Percentiles rank a stretch among this genome's conserved stretches.
Evolutionary conservation across 805 yeast species (phyloP).

Genomic region (Dipodascus geniculatus): DNA sequence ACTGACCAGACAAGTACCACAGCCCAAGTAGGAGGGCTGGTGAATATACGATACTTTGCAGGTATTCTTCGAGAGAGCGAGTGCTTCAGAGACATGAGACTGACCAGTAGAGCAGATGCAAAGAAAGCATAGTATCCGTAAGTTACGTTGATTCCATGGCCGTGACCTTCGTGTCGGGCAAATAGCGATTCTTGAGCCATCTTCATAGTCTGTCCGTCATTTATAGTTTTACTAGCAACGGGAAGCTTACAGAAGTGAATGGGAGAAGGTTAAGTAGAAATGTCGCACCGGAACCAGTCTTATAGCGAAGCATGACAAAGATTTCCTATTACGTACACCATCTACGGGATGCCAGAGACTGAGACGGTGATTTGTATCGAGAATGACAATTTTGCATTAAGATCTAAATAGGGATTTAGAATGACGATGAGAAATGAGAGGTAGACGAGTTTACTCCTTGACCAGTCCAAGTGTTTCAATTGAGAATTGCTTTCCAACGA

Average conservation of each 20-base stretch:
- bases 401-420: not conserved
- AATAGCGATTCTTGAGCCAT: not conserved
- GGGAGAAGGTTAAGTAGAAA: not conserved
- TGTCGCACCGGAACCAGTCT: too few relatives aligned
- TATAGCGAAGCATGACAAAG: not conserved
- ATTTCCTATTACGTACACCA: not conserved
- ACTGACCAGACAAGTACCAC: conserved; percentile 36
- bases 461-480: conserved; percentile 1
- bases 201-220: too few relatives aligned
- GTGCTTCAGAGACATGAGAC: conserved; percentile 7
- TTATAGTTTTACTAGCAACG: too few relatives aligned
- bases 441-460: not conserved
- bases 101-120: conserved; percentile 7
- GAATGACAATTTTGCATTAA: not conserved
- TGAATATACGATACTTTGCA: conserved; percentile 2
- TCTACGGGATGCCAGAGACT: not conserved
- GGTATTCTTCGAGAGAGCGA: conserved; percentile 1
- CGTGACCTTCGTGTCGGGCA: conserved; percentile 1
- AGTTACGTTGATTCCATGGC: conserved; percentile 12
- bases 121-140: conserved; percentile 12
- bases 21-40: conserved; percentile 5
- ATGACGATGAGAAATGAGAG: not conserved
- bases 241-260: not conserved
- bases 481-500: not conserved
- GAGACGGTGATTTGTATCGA: not conserved